Conservation (phyloP, 805 yeast genomes). For the Metschnikowia lunata region DNA sequence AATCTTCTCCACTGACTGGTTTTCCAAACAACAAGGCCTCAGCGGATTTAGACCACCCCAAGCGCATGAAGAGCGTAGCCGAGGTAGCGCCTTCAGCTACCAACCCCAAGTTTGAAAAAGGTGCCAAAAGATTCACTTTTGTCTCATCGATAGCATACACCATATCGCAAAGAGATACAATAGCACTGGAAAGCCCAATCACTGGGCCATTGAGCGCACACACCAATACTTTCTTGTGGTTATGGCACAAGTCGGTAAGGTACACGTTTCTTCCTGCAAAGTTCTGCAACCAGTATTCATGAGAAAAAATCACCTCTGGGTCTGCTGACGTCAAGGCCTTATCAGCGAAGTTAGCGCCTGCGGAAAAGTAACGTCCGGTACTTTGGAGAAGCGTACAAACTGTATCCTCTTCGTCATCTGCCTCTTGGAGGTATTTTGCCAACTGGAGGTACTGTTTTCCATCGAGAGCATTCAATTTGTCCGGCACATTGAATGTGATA, state of each 20-base stretch:
- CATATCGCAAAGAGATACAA: constrained; percentile 73
- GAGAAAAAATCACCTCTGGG: constrained; percentile 27
- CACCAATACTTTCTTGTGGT: constrained; percentile 67
- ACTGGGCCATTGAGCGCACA: constrained; percentile 85
- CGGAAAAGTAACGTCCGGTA: constrained; percentile 71
- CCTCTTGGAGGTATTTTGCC: constrained; percentile 54
- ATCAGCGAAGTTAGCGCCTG: constrained; percentile 73
- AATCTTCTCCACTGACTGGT: constrained; percentile 58
- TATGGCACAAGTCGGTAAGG: constrained; percentile 61
- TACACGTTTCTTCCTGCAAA: constrained; percentile 70
- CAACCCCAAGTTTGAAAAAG: constrained; percentile 78
- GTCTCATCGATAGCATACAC: constrained; percentile 61
- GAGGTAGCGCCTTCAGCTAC: constrained; percentile 80
- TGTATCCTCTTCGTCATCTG: constrained; percentile 60
- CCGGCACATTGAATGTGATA: constrained; percentile 63
- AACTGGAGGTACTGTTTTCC: constrained; percentile 59
- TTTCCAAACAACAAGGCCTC: constrained; percentile 69
- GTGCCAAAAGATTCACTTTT: constrained; percentile 58
- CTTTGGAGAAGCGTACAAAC: constrained; percentile 63
- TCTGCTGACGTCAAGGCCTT: constrained; percentile 26
- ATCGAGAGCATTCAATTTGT: constrained; percentile 60
- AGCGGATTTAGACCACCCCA: constrained; percentile 68
- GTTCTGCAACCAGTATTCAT: constrained; percentile 45
- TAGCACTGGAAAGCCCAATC: constrained; percentile 70
- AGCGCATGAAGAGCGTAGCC: constrained; percentile 59